These are phyloP conservation scores for Talaromyces sp. DNA, from an alignment of 2,329 filamentous ascomycete genomes.

Conservation along the genomic window DNA sequence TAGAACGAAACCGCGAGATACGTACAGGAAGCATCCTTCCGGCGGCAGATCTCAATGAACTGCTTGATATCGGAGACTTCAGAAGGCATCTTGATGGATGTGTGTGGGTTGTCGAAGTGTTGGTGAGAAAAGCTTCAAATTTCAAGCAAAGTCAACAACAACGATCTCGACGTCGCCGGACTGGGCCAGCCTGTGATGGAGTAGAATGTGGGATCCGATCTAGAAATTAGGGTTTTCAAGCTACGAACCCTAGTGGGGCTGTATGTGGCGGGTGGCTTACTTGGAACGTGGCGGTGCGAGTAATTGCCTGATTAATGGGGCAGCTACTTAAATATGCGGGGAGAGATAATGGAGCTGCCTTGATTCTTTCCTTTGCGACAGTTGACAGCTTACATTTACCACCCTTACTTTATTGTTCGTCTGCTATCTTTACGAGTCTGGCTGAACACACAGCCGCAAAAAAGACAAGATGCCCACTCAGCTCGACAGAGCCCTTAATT, in stretches of 20 bases:
- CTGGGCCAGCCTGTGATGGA: background rate
- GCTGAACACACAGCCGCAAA: background rate
- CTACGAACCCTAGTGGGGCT: conserved; percentile 19
- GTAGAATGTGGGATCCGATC: conserved; percentile 20
- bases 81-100: conserved; percentile 82
- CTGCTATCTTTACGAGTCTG: background rate
- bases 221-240: conserved; percentile 26
- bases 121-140: background rate
- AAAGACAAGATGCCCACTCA: conserved; percentile 56
- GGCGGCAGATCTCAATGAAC: conserved; percentile 99
- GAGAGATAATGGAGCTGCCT: conserved; percentile 7
- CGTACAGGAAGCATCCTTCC: conserved; percentile 99
- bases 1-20: conserved; percentile 34
- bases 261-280: conserved; percentile 2
- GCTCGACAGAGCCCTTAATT: conserved; percentile 65
- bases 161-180: conserved; percentile 15
- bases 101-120: conserved; percentile 18
- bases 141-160: conserved; percentile 11
- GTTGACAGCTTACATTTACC: background rate
- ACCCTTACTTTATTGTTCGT: background rate
- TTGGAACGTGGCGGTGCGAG: conserved; percentile 11
- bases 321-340: background rate
- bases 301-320: background rate
- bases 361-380: background rate
- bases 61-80: conserved; percentile 98